Conservation (phyloP, 2,329 filamentous ascomycete species). For the Fusarium armeniacum region DNA sequence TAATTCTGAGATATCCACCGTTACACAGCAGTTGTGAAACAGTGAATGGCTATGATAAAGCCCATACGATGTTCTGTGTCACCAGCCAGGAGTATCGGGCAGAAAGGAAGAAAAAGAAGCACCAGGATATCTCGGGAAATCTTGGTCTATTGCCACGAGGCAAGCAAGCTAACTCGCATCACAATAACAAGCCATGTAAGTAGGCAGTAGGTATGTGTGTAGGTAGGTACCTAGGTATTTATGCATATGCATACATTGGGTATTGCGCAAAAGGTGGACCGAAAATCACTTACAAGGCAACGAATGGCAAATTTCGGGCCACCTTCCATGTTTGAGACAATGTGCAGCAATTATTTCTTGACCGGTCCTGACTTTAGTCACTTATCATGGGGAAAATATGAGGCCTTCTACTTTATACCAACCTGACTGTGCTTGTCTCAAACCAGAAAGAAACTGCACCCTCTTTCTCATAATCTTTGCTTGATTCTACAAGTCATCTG, state of each 20-base stretch:
- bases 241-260: neutral
- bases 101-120: neutral
- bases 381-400: constrained; percentile 25
- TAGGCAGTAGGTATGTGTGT: neutral
- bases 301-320: neutral
- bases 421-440: constrained; percentile 27
- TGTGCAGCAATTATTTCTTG: constrained; percentile 17
- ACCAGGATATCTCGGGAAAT: constrained; percentile 5
- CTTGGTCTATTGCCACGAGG: constrained; percentile 25
- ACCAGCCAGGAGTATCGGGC: constrained; percentile 10
- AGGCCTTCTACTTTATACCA: constrained; percentile 31
- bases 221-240: neutral
- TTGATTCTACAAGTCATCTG: constrained; percentile 2
- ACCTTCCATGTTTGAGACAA: constrained; percentile 8
- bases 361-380: constrained; percentile 29
- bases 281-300: neutral
- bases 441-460: constrained; percentile 10
- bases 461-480: neutral
- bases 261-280: neutral
- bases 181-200: constrained; percentile 1
- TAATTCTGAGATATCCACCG: constrained; percentile 20
- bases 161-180: constrained; percentile 13
- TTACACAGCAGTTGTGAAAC: constrained; percentile 21
- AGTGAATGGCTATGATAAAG: neutral
- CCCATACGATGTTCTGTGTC: constrained; percentile 23